phyloP scores from a whole-genome alignment of 129 eudicot species.

The Centella asiatica region DNA sequence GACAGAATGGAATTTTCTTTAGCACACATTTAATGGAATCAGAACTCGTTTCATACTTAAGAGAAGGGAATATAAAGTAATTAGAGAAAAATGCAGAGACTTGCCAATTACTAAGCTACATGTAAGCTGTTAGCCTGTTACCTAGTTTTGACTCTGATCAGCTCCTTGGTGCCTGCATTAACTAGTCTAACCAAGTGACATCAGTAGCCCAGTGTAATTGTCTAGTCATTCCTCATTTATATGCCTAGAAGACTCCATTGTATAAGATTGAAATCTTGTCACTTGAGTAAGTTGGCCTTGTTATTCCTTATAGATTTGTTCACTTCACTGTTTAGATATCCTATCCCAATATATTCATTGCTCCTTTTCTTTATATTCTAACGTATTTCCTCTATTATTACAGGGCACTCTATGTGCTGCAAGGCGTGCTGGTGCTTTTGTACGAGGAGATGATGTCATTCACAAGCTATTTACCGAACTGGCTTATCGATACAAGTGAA shows the following conservation, averaged over 20 bases:
- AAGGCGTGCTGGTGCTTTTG: conserved; percentile 91
- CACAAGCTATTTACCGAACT: conserved; percentile 91
- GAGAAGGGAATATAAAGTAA: no score
- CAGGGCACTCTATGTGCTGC: conserved; percentile 97
- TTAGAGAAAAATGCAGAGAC: no score
- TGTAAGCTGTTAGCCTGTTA: no score
- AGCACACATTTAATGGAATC: neutral
- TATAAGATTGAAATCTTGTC: neutral
- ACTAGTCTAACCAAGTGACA: neutral
- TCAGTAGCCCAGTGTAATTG: neutral
- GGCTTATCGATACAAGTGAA: conserved; percentile 90
- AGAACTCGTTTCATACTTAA: neutral
- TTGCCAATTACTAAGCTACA: no score
- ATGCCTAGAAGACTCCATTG: no score
- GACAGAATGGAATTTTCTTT: neutral
- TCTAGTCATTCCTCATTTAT: neutral
- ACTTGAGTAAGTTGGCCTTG: neutral
- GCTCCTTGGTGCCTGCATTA: no score
- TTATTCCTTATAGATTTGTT: neutral
- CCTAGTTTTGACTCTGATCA: no score
- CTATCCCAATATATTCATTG: no score
- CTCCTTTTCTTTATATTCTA: neutral
- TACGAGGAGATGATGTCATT: conserved; percentile 91
- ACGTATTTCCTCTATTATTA: conserved; percentile 1
- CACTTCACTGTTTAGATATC: no score